phyloP scores from a whole-genome alignment of 495 filamentous ascomycete species.

The Trichoderma asperelloides region DNA sequence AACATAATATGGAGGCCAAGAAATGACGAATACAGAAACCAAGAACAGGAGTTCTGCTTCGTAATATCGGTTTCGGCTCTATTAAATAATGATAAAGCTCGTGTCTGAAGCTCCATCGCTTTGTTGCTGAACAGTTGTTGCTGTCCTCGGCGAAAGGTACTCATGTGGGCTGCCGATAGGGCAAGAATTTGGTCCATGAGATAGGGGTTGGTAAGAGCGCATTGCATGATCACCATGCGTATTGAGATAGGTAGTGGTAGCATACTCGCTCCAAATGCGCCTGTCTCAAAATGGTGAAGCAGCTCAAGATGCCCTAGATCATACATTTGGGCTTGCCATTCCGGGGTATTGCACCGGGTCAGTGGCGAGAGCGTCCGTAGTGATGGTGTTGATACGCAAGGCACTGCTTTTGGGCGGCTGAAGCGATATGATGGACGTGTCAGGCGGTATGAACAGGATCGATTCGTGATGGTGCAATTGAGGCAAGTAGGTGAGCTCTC shows the following conservation, averaged over 20 bases:
- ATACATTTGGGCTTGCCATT: constrained; percentile 12
- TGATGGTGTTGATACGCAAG: background rate
- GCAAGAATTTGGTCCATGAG: constrained; percentile 38
- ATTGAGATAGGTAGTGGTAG: background rate
- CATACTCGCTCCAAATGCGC: background rate
- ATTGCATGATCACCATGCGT: constrained; percentile 10
- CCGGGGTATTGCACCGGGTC: background rate
- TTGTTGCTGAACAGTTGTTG: constrained; percentile 24
- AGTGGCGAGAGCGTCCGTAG: background rate
- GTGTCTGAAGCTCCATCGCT: constrained; percentile 32
- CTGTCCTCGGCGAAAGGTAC: constrained; percentile 11
- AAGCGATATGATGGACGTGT: background rate
- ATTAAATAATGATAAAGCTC: constrained; percentile 31
- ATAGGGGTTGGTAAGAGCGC: constrained; percentile 28
- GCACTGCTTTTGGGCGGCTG: background rate
- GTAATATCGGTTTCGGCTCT: constrained; percentile 14
- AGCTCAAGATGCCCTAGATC: constrained; percentile 24
- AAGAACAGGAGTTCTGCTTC: constrained; percentile 27
- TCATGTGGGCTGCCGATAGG: constrained; percentile 33
- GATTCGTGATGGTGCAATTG: constrained; percentile 18
- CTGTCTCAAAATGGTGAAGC: constrained; percentile 17
- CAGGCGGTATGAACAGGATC: constrained; percentile 19
- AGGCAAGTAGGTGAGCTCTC: constrained; percentile 21
- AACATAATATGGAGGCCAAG: constrained; percentile 36
- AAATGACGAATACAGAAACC: constrained; percentile 37